Conservation (phyloP, 441 rosid species). For the Kokia cookei region DNA sequence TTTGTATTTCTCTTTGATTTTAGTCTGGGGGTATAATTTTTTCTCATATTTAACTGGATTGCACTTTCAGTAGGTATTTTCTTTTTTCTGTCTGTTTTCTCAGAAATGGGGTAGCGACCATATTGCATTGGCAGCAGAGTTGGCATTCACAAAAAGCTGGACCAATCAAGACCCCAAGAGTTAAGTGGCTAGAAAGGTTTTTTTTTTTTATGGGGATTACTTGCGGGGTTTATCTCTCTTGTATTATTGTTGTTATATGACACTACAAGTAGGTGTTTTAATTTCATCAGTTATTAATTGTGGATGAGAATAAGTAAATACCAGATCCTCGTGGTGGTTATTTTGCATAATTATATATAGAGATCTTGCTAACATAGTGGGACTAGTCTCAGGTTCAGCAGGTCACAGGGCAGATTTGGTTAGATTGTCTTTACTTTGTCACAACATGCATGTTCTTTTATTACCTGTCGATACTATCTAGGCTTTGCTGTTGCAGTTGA, state of each 20-base stretch:
- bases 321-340: background rate
- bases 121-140: conserved; percentile 80
- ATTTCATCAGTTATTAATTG: background rate
- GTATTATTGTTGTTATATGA: background rate
- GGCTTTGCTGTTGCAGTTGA: background rate
- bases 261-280: no score
- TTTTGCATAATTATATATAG: background rate
- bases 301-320: background rate
- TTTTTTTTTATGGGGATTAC: background rate
- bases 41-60: background rate
- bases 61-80: background rate
- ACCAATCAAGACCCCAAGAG: conserved; percentile 8
- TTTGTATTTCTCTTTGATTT: background rate
- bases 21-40: background rate
- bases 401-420: background rate
- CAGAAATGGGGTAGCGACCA: conserved; percentile 99
- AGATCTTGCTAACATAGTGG: background rate
- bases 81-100: background rate
- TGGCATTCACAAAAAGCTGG: conserved; percentile 39
- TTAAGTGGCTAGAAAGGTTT: background rate
- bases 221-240: background rate
- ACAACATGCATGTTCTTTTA: background rate
- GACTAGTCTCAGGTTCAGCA: background rate
- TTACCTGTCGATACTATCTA: background rate
- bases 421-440: background rate